Conservation (phyloP, 129 eudicot species). For the Pulicaria dysenterica region DNA sequence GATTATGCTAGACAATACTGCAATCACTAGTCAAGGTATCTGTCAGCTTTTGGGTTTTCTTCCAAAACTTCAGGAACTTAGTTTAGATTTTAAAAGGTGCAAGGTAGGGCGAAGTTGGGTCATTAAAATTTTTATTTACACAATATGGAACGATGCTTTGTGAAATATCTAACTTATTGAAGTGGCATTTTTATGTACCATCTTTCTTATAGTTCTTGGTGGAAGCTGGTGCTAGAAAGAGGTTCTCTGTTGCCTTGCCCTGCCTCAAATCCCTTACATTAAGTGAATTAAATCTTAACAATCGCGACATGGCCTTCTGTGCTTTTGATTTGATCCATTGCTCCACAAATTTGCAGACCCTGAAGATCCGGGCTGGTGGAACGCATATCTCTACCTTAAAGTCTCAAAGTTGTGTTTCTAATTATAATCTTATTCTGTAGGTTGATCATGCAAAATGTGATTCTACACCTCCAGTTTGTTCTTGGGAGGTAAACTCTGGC, state of each 20-base stretch:
- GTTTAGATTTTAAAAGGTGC: neutral
- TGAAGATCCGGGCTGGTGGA: neutral
- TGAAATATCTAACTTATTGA: conserved; percentile 15
- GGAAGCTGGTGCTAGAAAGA: neutral
- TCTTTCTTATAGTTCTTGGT: neutral
- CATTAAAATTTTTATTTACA: neutral
- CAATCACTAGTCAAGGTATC: conserved; percentile 1
- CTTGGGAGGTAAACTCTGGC: neutral
- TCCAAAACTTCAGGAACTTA: conserved; percentile 24
- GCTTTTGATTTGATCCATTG: neutral
- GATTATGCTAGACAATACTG: neutral
- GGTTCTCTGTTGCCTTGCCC: neutral
- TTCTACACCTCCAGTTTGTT: neutral
- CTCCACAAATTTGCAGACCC: conserved; percentile 21
- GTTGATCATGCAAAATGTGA: neutral
- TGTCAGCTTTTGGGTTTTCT: conserved; percentile 2
- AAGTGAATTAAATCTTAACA: neutral
- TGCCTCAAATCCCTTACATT: conserved; percentile 16
- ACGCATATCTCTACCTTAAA: neutral
- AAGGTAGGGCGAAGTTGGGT: neutral
- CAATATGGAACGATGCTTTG: neutral
- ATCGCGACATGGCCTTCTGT: neutral
- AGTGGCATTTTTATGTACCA: neutral
- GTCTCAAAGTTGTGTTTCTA: neutral
- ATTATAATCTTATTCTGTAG: neutral